Percentiles rank a stretch among this genome's conserved stretches.
phyloP scores from a whole-genome alignment of 1,284 basidiomycete genomes.

The Trametes hirsuta region DNA sequence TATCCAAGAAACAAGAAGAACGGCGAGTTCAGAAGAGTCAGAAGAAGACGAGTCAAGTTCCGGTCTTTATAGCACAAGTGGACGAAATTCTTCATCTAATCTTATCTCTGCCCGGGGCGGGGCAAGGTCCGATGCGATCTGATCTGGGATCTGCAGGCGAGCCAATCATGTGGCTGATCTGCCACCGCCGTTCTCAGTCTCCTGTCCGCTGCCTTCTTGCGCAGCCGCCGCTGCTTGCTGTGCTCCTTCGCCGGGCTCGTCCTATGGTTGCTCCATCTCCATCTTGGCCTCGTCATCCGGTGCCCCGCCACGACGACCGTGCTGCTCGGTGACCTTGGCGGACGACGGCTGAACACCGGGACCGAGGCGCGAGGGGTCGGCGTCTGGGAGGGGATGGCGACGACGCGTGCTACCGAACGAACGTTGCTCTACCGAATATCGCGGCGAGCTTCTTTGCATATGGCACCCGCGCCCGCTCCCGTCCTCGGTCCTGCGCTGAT shows the following conservation, averaged over 20 bases:
- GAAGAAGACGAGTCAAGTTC: conserved; percentile 10
- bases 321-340: too few relatives aligned
- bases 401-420: not conserved
- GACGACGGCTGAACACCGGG: too few relatives aligned
- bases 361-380: not conserved
- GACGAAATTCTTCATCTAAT: conserved; percentile 19
- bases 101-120: conserved; percentile 10
- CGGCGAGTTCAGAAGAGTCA: not conserved
- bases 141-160: not conserved
- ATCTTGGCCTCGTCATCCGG: too few relatives aligned
- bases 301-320: too few relatives aligned
- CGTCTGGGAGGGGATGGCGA: not conserved
- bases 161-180: not conserved
- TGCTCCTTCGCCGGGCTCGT: not conserved
- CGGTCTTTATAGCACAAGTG: not conserved
- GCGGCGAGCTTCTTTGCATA: conserved; percentile 5
- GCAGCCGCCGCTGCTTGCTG: not conserved
- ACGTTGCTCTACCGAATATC: not conserved
- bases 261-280: too few relatives aligned
- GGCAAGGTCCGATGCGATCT: conserved; percentile 2
- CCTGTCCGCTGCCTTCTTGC: not conserved
- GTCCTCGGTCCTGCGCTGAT: not conserved
- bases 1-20: not conserved
- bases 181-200: not conserved
- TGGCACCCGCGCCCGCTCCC: not conserved